Evolutionary conservation across 768 basidiomycete species (phyloP).

Genomic region (Phlegmacium glaucopus): DNA sequence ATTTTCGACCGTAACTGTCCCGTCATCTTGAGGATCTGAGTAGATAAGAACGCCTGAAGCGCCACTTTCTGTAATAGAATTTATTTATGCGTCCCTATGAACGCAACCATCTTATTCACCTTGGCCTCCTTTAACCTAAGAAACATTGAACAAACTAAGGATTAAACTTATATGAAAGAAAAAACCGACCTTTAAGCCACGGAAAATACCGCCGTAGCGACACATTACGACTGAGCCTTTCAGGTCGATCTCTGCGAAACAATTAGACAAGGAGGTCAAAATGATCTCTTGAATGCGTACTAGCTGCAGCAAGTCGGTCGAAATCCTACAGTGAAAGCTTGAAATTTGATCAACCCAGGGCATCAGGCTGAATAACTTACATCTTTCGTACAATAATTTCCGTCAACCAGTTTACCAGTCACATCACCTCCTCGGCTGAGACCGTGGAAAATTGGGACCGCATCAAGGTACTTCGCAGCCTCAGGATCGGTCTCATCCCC

Average conservation of each 20-base stretch:
- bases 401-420: constrained; percentile 68
- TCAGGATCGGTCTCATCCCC: constrained; percentile 64
- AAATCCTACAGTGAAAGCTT: constrained; percentile 37
- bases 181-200: constrained; percentile 71
- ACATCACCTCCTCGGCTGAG: constrained; percentile 75
- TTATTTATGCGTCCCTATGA: not conserved
- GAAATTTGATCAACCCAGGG: no score
- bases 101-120: constrained; percentile 23
- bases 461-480: constrained; percentile 60
- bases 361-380: constrained; percentile 28
- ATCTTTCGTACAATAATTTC: constrained; percentile 73
- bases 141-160: constrained; percentile 7
- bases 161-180: not conserved
- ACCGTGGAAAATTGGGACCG: constrained; percentile 83
- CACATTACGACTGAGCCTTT: constrained; percentile 73
- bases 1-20: constrained; percentile 66
- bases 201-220: constrained; percentile 73
- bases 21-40: constrained; percentile 82
- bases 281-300: constrained; percentile 2
- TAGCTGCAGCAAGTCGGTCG: constrained; percentile 45
- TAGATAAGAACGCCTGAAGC: constrained; percentile 77
- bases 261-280: not conserved
- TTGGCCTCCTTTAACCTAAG: constrained; percentile 73
- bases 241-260: constrained; percentile 55
- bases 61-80: constrained; percentile 44